These are phyloP conservation scores for Trichophyton schoenleinii DNA, from an alignment of 2,329 filamentous ascomycete genomes.

Conservation along the genomic window DNA sequence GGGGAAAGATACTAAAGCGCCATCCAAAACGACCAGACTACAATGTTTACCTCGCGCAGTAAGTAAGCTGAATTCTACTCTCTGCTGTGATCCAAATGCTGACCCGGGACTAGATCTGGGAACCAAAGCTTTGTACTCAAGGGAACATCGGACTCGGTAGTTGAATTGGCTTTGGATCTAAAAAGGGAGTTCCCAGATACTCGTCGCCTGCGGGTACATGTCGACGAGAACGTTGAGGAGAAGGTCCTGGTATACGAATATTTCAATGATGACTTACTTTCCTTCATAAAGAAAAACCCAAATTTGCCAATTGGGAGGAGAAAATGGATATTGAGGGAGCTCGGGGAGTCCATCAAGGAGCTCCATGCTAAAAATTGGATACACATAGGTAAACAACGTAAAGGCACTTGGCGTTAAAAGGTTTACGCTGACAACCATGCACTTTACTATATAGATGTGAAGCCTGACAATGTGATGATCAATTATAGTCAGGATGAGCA, in stretches of 20 bases:
- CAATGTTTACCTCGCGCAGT: background rate
- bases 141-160: background rate
- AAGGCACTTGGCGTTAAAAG: background rate
- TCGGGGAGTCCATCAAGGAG: background rate
- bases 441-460: background rate
- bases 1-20: background rate
- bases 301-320: background rate
- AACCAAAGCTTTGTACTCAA: background rate
- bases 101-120: background rate
- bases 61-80: background rate
- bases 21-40: background rate
- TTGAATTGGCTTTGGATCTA: background rate
- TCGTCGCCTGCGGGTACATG: background rate
- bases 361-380: background rate
- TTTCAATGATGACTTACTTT: background rate
- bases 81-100: background rate
- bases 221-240: background rate
- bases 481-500: conserved; percentile 1
- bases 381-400: background rate
- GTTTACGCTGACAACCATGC: background rate
- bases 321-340: background rate
- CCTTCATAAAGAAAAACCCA: background rate
- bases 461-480: conserved; percentile 7
- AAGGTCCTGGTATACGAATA: background rate
- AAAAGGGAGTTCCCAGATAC: background rate